Conservation (phyloP, 306 rosid genomes). For the Cyclanthera cordifolia region DNA sequence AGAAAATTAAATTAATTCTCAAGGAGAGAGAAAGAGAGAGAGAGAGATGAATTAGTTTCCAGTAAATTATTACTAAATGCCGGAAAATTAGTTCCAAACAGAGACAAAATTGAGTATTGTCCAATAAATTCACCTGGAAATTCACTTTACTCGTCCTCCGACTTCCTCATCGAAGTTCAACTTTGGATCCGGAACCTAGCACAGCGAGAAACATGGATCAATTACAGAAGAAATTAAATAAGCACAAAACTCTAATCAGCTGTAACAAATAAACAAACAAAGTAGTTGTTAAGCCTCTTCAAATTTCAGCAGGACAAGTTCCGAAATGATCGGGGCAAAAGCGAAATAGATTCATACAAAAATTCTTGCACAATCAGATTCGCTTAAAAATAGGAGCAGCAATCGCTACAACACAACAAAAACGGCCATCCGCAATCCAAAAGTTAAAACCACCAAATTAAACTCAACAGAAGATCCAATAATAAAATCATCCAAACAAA, state of each 20-base stretch:
- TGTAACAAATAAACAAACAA: not conserved
- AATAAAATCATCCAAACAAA: not conserved
- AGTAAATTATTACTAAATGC: not conserved
- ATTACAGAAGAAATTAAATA: not conserved
- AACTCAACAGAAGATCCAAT: not conserved
- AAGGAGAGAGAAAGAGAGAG: not conserved
- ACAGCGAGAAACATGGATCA: not conserved
- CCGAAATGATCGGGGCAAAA: not conserved
- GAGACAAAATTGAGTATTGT: not conserved
- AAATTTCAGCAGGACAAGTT: not conserved
- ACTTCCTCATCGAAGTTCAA: not conserved
- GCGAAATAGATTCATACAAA: not conserved
- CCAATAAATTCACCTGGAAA: not conserved
- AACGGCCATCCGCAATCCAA: not conserved
- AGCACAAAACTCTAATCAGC: conserved; percentile 2
- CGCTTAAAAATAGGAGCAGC: conserved; percentile 3
- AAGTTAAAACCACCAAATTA: conserved; percentile 1
- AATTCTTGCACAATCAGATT: not conserved
- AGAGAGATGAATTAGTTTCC: not conserved
- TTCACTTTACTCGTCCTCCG: conserved; percentile 8
- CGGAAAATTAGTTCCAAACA: not conserved
- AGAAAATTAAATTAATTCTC: not conserved
- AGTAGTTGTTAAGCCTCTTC: not conserved
- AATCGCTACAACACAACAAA: not conserved
- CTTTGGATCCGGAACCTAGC: not conserved